phyloP scores from a whole-genome alignment of 2,329 filamentous ascomycete genomes.

The Laburnicola sp. region DNA sequence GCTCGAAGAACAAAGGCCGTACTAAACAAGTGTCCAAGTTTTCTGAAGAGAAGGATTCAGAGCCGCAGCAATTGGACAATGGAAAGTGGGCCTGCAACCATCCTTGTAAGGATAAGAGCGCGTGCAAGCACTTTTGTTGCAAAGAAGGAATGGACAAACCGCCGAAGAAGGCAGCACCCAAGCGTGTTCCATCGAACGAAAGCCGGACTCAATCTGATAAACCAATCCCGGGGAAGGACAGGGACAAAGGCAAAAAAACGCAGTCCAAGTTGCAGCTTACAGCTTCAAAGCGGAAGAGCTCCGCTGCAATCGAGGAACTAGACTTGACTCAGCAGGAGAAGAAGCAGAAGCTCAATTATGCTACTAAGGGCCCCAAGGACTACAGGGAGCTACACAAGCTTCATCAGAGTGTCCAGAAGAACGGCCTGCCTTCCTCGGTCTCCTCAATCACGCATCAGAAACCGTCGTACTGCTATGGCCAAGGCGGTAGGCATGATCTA shows the following conservation, averaged over 20 bases:
- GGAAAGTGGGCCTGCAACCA: slow-evolving; percentile 78
- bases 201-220: slow-evolving; percentile 8
- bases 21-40: slow-evolving; percentile 8
- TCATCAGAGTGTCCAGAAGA: slow-evolving; percentile 29
- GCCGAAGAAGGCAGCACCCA: slow-evolving; percentile 47
- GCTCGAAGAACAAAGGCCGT: slow-evolving; percentile 8
- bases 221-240: background rate
- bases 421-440: slow-evolving; percentile 23
- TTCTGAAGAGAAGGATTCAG: slow-evolving; percentile 20
- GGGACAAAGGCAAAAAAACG: slow-evolving; percentile 17
- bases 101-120: slow-evolving; percentile 63
- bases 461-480: slow-evolving; percentile 31
- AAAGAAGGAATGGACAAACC: slow-evolving; percentile 70
- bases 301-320: slow-evolving; percentile 30
- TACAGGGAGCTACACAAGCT: slow-evolving; percentile 30
- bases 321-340: slow-evolving; percentile 40
- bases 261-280: slow-evolving; percentile 37
- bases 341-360: slow-evolving; percentile 26
- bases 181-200: slow-evolving; percentile 20
- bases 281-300: slow-evolving; percentile 30
- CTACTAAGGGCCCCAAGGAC: slow-evolving; percentile 20
- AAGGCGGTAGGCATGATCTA: slow-evolving; percentile 25
- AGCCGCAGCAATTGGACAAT: slow-evolving; percentile 62
- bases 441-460: slow-evolving; percentile 33
- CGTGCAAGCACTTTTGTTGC: slow-evolving; percentile 74